phyloP scores from a whole-genome alignment of 1,284 basidiomycete species.

The Cutaneotrichosporon mucoides region DNA sequence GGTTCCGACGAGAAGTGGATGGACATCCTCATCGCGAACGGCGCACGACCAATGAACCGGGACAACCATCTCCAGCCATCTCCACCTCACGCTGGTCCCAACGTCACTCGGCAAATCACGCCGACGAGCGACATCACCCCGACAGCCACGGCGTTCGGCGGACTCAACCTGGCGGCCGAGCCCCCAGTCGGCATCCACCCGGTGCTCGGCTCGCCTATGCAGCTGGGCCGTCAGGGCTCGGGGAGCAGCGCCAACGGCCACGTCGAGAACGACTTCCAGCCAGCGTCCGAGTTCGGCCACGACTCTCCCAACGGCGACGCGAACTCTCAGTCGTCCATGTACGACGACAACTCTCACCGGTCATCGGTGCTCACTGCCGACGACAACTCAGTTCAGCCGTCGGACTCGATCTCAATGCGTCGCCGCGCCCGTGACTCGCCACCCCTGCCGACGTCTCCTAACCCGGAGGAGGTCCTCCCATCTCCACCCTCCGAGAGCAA shows the following conservation, averaged over 20 bases:
- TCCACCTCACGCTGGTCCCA: background rate
- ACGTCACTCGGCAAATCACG: background rate
- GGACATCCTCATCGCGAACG: conserved; percentile 73
- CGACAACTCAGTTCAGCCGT: conserved; percentile 15
- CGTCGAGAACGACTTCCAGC: background rate
- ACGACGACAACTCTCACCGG: background rate
- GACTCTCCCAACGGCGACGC: conserved; percentile 3
- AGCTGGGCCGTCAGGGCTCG: background rate
- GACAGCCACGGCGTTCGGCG: conserved; percentile 5
- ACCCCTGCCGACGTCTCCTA: background rate
- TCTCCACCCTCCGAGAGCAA: background rate
- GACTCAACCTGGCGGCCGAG: conserved; percentile 1
- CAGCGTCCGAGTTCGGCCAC: background rate
- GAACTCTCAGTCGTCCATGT: background rate
- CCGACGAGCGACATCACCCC: conserved; percentile 13
- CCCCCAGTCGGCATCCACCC: conserved; percentile 1
- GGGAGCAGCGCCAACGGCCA: background rate
- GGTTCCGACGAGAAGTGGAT: conserved; percentile 51
- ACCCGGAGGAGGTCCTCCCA: background rate
- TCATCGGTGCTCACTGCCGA: background rate
- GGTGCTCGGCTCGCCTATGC: conserved; percentile 4
- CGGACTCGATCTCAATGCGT: conserved; percentile 15
- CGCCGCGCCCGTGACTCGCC: conserved; percentile 4
- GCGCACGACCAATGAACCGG: conserved; percentile 57
- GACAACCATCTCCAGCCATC: background rate